phyloP scores from a whole-genome alignment of 2,329 filamentous ascomycete species.

The Paecilomyces sp. region DNA sequence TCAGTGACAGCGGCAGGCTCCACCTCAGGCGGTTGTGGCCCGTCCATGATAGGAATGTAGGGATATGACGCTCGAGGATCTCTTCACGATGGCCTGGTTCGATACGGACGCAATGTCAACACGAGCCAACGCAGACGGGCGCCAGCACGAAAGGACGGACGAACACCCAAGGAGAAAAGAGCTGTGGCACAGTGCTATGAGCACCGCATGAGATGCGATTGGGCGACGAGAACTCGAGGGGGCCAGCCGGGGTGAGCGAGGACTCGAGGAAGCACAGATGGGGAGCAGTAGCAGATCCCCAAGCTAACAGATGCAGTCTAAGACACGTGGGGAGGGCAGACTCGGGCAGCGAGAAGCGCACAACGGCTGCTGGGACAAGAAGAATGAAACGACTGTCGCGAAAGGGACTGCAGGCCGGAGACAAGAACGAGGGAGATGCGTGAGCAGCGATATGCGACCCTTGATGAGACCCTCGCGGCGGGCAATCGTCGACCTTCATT shows the following conservation, averaged over 20 bases:
- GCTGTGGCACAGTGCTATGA: conserved; percentile 8
- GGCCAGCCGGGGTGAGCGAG: background rate
- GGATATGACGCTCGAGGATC: background rate
- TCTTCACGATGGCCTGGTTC: background rate
- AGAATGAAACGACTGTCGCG: background rate
- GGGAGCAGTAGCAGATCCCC: background rate
- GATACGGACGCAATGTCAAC: conserved; percentile 1
- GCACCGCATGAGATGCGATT: conserved; percentile 11
- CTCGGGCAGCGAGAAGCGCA: background rate
- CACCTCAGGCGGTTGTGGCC: conserved; percentile 14
- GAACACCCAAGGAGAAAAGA: conserved; percentile 9
- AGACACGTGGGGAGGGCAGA: background rate
- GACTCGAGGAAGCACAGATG: background rate
- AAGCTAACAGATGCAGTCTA: background rate
- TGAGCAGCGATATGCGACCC: background rate
- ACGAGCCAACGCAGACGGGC: background rate
- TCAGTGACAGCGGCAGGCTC: conserved; percentile 15
- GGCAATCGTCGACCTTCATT: background rate
- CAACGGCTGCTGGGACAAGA: background rate
- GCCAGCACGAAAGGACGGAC: conserved; percentile 10
- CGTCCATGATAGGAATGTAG: conserved; percentile 16
- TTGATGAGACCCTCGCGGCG: background rate
- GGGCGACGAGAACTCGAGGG: background rate
- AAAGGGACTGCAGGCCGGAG: background rate
- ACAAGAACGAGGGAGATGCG: background rate